Base-by-base conservation (phyloP, 805 yeast genomes). In the Ogataea methanolica region DNA sequence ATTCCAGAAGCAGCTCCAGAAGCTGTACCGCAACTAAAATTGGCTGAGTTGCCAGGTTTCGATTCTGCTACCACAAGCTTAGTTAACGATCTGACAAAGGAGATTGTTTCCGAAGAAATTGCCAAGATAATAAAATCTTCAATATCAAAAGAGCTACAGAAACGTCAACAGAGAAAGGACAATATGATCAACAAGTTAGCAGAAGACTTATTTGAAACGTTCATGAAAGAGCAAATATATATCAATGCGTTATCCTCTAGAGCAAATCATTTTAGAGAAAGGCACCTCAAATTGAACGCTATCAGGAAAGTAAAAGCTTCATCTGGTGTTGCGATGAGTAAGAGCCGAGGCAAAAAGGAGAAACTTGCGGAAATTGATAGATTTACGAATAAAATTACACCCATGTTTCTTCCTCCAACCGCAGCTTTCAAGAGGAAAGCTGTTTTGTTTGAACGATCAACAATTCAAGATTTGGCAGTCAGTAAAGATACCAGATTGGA, bases 191-290 rank as follows among this genome's bases (percentile, higher is more conserved):
- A 8, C 44, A 71, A 1, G 60, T 80, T 83, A n/a, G 59, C 82
- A 1, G 56, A 62, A 1, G 86, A 81, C 37, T 60, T 87, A 1
- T 84, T 69, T 51, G 58, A 63, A 16, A 87, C 91, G 0, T 83
- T 86, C 55, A 57, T 87, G 38, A 72, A 76, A 39, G 91, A 85
- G 53, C 69, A 76, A 36, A 59, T 78, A 0, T 79, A 72, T 55
- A 62, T 75, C 36, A 61, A 67, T 3, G 63, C 70, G 0, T 56
- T 75, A 38, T 75, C 75, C 29, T 59, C 69, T 2, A 63, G 66
- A 40, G 85, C 94, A 0, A 74, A 69, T n/a, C 33, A 50, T 1
- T 60, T 71, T 39, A 60, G 74, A 39, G 54, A 65, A 0, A 56
- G 45, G 8, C 56, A 55, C 2, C 43, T 79, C 23, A 72, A 71